Evolutionary conservation across 83 land plant species (phyloP), one percentile per base, ranked within the genome.

Genomic region (Thuja plicata): DNA sequence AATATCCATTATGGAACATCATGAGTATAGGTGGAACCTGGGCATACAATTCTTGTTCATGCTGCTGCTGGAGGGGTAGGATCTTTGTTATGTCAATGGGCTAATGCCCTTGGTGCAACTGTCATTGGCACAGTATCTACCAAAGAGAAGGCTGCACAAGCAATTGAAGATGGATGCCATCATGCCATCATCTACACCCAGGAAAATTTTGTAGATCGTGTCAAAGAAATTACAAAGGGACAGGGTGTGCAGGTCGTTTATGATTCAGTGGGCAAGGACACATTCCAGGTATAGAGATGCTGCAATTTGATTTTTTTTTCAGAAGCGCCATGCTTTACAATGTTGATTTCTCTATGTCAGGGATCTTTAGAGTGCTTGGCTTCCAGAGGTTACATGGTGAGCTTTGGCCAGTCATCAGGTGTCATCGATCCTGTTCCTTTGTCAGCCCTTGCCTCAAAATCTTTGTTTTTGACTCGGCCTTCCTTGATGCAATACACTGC

Each of bases 51-150:
- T 55, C 96, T 98, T 57, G 95, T 98, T 30, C 99, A 98, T 91
- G 99, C 99, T 83, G 99, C 99, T 81, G 99, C 99, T 57, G 99
- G 99, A 43, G 99, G 99, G 74, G 94, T 94, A 85, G 99, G 99
- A 21, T 98, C 99, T 54, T 89, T 98, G 11, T 90, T 98, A 45
- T 97, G 98, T 91, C 99, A 98, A 88, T 98, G 99, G 99, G 99
- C 93, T 55, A 93, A 92, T 48, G 94, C 96, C 79, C 92, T 98
- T 83, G 99, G 99, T 89, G 99, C 99, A 55, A 96, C 97, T 45
- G 99, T 98, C 43, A 98, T 98, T 89, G 99, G 98, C 46, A 94
- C 96, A 79, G 99, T 98, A 12, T 98, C 99, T 48, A 97, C 91
- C 45, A 90, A 96, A 66, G 97, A 94, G 89, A 98, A 98, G 88